A percentile compares a stretch with the other conserved stretches of the same genome.
Conservation (phyloP, 495 filamentous ascomycete genomes). For the Filosporella fistucella region DNA sequence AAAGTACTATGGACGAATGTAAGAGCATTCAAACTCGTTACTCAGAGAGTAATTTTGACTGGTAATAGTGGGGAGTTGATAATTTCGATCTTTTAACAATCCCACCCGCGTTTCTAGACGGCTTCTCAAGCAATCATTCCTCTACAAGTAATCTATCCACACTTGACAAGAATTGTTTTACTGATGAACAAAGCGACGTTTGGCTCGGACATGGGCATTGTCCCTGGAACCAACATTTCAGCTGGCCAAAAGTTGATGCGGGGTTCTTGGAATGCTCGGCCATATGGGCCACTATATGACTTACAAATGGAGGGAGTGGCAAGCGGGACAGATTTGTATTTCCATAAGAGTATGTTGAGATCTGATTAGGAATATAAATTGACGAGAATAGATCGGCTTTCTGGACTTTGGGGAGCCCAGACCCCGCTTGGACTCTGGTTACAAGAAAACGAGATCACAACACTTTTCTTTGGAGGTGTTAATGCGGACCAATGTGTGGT, state of each 20-base stretch:
- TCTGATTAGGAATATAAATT: not conserved
- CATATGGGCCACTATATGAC: conserved; percentile 12
- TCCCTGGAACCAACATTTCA: conserved; percentile 26
- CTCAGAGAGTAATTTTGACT: too few species aligned
- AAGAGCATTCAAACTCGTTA: not conserved
- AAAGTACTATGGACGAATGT: conserved; percentile 12
- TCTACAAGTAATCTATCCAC: conserved; percentile 3
- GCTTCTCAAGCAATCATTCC: conserved; percentile 24
- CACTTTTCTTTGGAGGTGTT: conserved; percentile 4
- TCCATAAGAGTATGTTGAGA: conserved; percentile 2
- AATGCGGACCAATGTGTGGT: conserved; percentile 8
- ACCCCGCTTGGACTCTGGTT: conserved; percentile 4
- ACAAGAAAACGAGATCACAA: conserved; percentile 8
- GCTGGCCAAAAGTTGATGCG: conserved; percentile 27
- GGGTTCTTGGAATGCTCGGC: conserved; percentile 31
- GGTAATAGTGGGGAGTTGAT: conserved; percentile 26
- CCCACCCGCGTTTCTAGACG: conserved; percentile 27
- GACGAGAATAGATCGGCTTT: conserved; percentile 1
- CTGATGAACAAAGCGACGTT: conserved; percentile 19
- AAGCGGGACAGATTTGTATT: conserved; percentile 6
- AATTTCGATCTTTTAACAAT: conserved; percentile 31
- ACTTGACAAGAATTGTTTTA: too few species aligned
- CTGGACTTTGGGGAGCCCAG: conserved; percentile 4
- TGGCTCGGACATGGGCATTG: conserved; percentile 28
- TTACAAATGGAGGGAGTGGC: conserved; percentile 6